Conservation (phyloP, 164 flowering plant genomes). For the Sedum album region DNA sequence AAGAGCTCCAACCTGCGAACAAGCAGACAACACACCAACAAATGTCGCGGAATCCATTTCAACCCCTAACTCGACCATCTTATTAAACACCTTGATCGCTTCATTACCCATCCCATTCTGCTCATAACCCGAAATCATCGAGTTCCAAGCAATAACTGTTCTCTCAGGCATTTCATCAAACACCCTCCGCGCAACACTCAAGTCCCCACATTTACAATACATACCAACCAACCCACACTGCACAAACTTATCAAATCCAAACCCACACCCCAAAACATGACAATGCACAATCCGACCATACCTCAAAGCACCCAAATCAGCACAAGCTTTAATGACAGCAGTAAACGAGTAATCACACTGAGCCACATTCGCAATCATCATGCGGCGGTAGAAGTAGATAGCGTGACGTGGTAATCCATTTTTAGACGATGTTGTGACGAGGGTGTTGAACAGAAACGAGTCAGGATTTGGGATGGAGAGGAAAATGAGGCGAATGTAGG, state of each 20-base stretch:
- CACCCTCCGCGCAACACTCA: constrained; percentile 44
- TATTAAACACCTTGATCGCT: constrained; percentile 37
- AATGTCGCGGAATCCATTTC: constrained; percentile 52
- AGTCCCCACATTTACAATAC: constrained; percentile 41
- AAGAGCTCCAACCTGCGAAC: constrained; percentile 52
- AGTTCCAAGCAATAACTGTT: too few relatives aligned
- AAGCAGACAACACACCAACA: too few relatives aligned
- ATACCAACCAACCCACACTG: constrained; percentile 46
- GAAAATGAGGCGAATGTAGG: constrained; percentile 44
- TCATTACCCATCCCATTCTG: constrained; percentile 51
- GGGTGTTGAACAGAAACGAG: constrained; percentile 52
- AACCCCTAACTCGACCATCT: constrained; percentile 33
- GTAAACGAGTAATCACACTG: constrained; percentile 52
- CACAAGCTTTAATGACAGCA: constrained; percentile 48
- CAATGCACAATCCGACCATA: constrained; percentile 40
- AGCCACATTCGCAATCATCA: constrained; percentile 22
- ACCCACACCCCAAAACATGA: constrained; percentile 44
- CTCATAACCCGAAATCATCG: constrained; percentile 64
- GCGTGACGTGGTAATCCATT: constrained; percentile 30
- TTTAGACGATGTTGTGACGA: constrained; percentile 39
- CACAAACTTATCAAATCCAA: constrained; percentile 40
- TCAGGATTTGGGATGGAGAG: constrained; percentile 44
- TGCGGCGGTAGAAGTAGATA: constrained; percentile 38
- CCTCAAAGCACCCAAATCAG: constrained; percentile 24
- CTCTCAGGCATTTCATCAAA: too few relatives aligned